phyloP scores from a whole-genome alignment of 768 basidiomycete species.

The Lactarius tabidus region DNA sequence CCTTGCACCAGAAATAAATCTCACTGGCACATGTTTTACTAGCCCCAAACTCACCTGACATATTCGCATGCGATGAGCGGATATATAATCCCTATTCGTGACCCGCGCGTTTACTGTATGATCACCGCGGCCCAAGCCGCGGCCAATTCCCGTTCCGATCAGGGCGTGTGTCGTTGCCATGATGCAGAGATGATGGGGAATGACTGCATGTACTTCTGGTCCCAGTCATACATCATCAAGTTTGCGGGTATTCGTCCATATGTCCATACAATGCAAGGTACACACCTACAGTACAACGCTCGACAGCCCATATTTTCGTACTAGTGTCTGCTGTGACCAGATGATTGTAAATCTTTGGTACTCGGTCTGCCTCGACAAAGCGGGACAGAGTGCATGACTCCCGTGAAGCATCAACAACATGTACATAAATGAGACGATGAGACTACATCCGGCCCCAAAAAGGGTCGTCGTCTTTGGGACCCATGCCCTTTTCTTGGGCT shows the following conservation, averaged over 20 bases:
- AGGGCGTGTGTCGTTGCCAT: too few relatives aligned
- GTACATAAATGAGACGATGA: background rate
- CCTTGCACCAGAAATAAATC: too few relatives aligned
- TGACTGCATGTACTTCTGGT: background rate
- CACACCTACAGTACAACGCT: background rate
- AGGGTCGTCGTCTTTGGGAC: background rate
- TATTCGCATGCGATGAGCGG: background rate
- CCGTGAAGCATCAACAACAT: background rate
- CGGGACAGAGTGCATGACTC: background rate
- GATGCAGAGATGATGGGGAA: too few relatives aligned
- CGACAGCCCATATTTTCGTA: background rate
- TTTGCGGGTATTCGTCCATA: background rate
- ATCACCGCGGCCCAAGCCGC: background rate
- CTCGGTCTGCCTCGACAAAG: background rate
- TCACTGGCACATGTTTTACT: background rate
- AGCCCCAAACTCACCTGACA: background rate
- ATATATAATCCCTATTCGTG: too few relatives aligned
- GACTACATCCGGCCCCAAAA: constrained; percentile 6
- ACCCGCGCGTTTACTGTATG: too few relatives aligned
- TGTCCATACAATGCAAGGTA: background rate
- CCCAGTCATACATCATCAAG: background rate
- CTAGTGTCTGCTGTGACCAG: background rate
- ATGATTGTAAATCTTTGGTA: background rate
- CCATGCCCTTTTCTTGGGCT: background rate
- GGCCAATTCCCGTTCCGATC: background rate